Percentiles rank a stretch among this genome's conserved stretches.
Conservation (phyloP, 2,329 filamentous ascomycete genomes). For the Apiospora koreana region DNA sequence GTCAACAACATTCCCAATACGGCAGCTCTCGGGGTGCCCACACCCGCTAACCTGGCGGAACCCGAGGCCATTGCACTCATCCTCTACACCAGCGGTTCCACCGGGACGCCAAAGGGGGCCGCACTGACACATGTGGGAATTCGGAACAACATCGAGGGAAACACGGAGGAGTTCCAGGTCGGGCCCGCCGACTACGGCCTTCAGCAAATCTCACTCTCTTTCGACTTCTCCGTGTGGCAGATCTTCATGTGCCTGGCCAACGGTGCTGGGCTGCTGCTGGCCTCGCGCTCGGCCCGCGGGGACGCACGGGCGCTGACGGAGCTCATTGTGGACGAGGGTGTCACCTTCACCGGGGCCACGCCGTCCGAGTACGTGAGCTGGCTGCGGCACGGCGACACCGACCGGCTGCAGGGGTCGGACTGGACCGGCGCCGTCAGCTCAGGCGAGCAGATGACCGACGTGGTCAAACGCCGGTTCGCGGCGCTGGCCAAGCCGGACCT, state of each 20-base stretch:
- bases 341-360: conserved; percentile 38
- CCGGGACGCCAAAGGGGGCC: background rate
- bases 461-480: too few relatives aligned
- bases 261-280: too few relatives aligned
- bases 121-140: background rate
- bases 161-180: background rate
- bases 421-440: background rate
- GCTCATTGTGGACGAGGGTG: conserved; percentile 30
- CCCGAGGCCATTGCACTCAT: background rate
- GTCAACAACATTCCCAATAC: too few relatives aligned
- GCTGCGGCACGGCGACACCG: background rate
- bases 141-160: background rate
- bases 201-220: conserved; percentile 36
- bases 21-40: background rate
- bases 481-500: too few relatives aligned
- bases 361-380: conserved; percentile 38
- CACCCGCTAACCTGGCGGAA: too few relatives aligned
- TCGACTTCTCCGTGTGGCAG: conserved; percentile 35
- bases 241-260: conserved; percentile 33
- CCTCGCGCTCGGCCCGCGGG: too few relatives aligned
- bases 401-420: background rate
- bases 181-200: conserved; percentile 23
- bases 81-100: background rate
- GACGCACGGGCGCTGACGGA: too few relatives aligned
- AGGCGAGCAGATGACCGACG: background rate